phyloP scores from a whole-genome alignment of 1,284 basidiomycete species.

The Jaminaea rosea region DNA sequence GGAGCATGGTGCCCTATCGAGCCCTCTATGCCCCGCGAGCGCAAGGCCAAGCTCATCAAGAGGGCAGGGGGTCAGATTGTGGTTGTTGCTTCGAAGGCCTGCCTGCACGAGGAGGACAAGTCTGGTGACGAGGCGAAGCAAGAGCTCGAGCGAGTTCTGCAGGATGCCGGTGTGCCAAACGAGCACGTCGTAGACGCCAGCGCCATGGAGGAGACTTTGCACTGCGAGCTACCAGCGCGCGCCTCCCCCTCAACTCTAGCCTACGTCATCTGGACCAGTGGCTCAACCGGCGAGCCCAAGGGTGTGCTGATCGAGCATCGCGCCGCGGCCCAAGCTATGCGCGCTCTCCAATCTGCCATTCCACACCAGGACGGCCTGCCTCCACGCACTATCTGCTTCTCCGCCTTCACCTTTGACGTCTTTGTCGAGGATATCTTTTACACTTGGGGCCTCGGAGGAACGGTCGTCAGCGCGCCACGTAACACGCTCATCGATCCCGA shows the following conservation, averaged over 20 bases:
- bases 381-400: constrained; percentile 15
- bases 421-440: constrained; percentile 21
- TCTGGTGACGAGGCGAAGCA: neutral
- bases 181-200: neutral
- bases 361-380: constrained; percentile 1
- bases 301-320: constrained; percentile 18
- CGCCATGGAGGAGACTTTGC: neutral
- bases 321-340: constrained; percentile 12
- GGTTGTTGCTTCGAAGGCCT: neutral
- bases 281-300: constrained; percentile 34
- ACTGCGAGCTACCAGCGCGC: too few species aligned
- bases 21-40: constrained; percentile 14
- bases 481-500: neutral
- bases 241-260: constrained; percentile 14
- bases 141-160: neutral
- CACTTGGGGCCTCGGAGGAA: constrained; percentile 16
- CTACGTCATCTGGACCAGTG: constrained; percentile 39
- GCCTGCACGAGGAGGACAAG: neutral
- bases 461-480: constrained; percentile 8
- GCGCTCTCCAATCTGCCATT: constrained; percentile 12
- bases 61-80: constrained; percentile 9
- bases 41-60: constrained; percentile 20
- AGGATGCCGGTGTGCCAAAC: neutral
- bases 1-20: constrained; percentile 36
- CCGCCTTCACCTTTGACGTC: constrained; percentile 20